phyloP scores from a whole-genome alignment of 2,329 filamentous ascomycete species.

The Paraphoma sp. region DNA sequence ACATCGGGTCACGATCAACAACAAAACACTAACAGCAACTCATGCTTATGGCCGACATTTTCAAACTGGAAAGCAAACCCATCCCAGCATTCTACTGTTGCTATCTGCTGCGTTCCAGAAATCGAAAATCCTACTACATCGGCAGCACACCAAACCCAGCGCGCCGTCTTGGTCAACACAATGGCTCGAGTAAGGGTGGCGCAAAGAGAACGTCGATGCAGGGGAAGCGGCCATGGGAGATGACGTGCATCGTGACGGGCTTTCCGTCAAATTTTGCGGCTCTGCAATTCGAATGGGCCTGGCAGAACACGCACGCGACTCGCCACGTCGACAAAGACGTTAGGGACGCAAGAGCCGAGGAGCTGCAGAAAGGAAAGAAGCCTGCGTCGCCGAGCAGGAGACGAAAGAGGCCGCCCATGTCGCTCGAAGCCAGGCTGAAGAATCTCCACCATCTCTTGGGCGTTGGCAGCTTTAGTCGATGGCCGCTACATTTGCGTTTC shows the following conservation, averaged over 20 bases:
- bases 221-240: conserved; percentile 76
- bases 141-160: conserved; percentile 90
- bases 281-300: conserved; percentile 97
- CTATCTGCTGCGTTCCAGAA: conserved; percentile 86
- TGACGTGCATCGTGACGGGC: conserved; percentile 83
- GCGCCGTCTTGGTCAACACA: conserved; percentile 87
- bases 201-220: conserved; percentile 75
- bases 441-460: conserved; percentile 83
- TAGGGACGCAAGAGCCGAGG: conserved; percentile 43
- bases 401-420: conserved; percentile 59
- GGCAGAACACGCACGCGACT: conserved; percentile 83
- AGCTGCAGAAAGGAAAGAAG: conserved; percentile 38
- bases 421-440: conserved; percentile 72
- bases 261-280: conserved; percentile 89
- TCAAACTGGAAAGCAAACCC: conserved; percentile 33
- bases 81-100: conserved; percentile 93
- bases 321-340: conserved; percentile 70
- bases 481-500: conserved; percentile 84
- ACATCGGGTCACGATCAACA: conserved; percentile 21
- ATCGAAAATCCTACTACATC: conserved; percentile 78
- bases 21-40: conserved; percentile 20
- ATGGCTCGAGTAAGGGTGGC: conserved; percentile 82
- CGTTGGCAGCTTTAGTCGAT: conserved; percentile 78
- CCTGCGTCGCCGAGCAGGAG: conserved; percentile 47
- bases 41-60: conserved; percentile 13